Evolutionary conservation across 352 stramenopile genomes (phyloP), one percentile per base, ranked within the genome.

Genomic region (Phytophthora fragariae): DNA sequence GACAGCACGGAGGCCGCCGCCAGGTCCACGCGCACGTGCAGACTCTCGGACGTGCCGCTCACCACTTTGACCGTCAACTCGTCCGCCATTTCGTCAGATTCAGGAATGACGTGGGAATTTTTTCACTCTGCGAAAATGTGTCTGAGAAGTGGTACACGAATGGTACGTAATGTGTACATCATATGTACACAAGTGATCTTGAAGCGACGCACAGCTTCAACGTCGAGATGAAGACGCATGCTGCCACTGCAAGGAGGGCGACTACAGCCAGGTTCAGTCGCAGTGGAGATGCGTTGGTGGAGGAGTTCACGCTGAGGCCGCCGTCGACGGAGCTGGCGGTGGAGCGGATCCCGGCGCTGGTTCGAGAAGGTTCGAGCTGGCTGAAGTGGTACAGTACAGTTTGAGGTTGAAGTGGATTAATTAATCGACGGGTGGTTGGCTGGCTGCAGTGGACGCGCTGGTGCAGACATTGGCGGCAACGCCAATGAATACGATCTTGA

Each of bases 31-130:
- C 56, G 55, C 60, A 94, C 19, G 8, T 75, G 65, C 54, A 94
- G 76, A 58, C 77, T 76, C 76, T 93, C 88, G 65, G 84, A 83
- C 62, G 68, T 61, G 70, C 84, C 80, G 66, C 83, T 83, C 58
- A 94, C 88, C n/a, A 92, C 73, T 55, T 94, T 92, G 60, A 94
- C 79, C 5, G 70, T 90, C 65, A 94, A 65, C 60, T 92, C 79
- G 57, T 79, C 78, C 35, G 66, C 66, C 73, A 81, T 85, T 14
- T 57, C 15, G 29, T 19, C 35, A 6, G 41, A 61, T 55, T 61
- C 9, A 17, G 15, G 24, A 68, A 55, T 62, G 60, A 59, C 62
- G 24, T 24, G 19, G 14, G 33, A 21, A 21, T 55, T 31, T 55
- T 27, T 27, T 27, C 1, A 27, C 24, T 0, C 24, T 27, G 24